Evolutionary conservation across 176 grass and related monocot species (phyloP).

Genomic region (Rhynchospora tenuis): DNA sequence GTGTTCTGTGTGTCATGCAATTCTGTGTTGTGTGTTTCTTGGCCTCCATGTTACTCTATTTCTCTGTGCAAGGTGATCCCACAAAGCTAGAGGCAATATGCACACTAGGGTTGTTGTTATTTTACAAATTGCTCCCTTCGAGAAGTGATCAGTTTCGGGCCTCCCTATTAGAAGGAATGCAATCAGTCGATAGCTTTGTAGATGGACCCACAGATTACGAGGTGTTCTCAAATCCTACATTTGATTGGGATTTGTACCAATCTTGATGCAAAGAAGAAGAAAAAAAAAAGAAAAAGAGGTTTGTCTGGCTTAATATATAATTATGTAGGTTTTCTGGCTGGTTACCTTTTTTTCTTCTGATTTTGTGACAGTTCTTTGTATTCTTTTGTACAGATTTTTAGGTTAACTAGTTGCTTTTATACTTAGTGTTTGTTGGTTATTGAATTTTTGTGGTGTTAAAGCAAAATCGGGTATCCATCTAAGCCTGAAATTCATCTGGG

Average conservation of each 20-base stretch:
- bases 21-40: conserved; percentile 97
- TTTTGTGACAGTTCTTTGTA: neutral
- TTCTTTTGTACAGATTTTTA: conserved; percentile 13
- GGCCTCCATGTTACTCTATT: conserved; percentile 83
- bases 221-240: conserved; percentile 80
- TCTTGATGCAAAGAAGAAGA: conserved; percentile 37
- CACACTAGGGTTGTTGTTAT: conserved; percentile 74
- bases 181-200: conserved; percentile 85
- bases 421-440: neutral
- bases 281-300: neutral
- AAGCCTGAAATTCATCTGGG: neutral
- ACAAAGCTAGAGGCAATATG: conserved; percentile 85
- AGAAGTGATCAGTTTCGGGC: conserved; percentile 58
- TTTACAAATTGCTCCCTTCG: conserved; percentile 83
- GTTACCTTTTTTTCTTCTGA: neutral
- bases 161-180: conserved; percentile 93
- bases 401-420: conserved; percentile 5
- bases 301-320: conserved; percentile 10
- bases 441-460: neutral
- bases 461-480: neutral
- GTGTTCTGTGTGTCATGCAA: conserved; percentile 92
- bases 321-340: neutral
- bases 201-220: conserved; percentile 92
- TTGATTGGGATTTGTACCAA: conserved; percentile 91
- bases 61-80: conserved; percentile 79